Percentiles rank a stretch among this genome's conserved stretches.
phyloP scores from a whole-genome alignment of 176 grass and related monocot genomes.

The Puccinellia tenuiflora region DNA sequence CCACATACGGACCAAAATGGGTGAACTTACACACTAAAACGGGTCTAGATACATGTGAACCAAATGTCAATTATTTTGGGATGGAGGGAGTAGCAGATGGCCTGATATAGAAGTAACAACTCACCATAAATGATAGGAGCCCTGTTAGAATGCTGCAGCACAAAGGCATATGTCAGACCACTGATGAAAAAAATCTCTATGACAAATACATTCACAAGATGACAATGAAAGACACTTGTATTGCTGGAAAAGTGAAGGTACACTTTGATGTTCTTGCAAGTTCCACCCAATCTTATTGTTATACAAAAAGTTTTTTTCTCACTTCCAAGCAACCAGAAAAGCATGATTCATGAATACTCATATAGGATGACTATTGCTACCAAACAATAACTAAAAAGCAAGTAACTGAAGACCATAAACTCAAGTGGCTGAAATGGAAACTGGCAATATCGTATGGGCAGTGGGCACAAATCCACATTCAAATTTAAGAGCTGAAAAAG shows the following conservation, averaged over 20 bases:
- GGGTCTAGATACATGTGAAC: too few species aligned
- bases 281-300: not conserved
- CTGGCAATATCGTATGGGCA: not conserved
- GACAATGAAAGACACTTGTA: not conserved
- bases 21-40: too few species aligned
- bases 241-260: not conserved
- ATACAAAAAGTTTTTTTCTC: not conserved
- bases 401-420: not conserved
- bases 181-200: not conserved
- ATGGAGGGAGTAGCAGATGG: not conserved
- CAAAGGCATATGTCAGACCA: constrained; percentile 25
- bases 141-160: constrained; percentile 94
- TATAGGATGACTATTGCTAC: not conserved
- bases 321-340: constrained; percentile 12
- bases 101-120: constrained; percentile 31
- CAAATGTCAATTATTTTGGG: too few species aligned
- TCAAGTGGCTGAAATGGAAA: not conserved
- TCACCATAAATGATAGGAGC: constrained; percentile 98
- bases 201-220: not conserved
- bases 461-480: not conserved
- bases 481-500: not conserved
- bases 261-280: not conserved
- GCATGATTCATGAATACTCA: not conserved
- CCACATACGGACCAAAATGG: too few species aligned
- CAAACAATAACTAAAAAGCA: not conserved